Conservation (phyloP, 2,329 filamentous ascomycete genomes). For the Venturia oleaginea region DNA sequence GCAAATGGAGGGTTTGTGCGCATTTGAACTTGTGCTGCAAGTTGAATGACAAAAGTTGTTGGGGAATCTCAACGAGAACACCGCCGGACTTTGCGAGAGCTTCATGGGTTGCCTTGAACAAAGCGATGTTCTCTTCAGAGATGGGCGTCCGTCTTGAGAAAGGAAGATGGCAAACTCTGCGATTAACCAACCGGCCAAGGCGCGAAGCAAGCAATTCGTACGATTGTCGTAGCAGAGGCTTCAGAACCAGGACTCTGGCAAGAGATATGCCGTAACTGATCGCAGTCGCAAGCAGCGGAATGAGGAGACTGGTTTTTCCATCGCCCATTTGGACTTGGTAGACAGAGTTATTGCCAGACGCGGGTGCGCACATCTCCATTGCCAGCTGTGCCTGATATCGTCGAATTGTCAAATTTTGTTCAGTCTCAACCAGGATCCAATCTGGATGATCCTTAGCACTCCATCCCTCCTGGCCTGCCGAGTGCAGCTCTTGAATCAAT, state of each 20-base stretch:
- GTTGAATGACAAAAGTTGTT: conserved; percentile 53
- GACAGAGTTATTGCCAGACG: conserved; percentile 43
- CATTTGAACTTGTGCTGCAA: conserved; percentile 56
- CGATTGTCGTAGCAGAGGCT: conserved; percentile 45
- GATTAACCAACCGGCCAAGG: conserved; percentile 43
- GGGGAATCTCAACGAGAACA: conserved; percentile 48
- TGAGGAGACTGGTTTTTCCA: conserved; percentile 58
- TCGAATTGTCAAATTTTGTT: conserved; percentile 51
- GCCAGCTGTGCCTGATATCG: conserved; percentile 52
- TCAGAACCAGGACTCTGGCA: conserved; percentile 43
- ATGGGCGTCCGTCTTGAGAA: conserved; percentile 43
- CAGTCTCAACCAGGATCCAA: conserved; percentile 57
- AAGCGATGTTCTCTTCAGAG: conserved; percentile 35
- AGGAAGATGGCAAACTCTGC: conserved; percentile 43
- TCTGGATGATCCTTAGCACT: conserved; percentile 42
- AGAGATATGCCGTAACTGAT: conserved; percentile 32
- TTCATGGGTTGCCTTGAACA: conserved; percentile 28
- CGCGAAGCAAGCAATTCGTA: conserved; percentile 42
- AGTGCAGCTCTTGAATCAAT: conserved; percentile 31
- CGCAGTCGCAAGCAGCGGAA: conserved; percentile 47
- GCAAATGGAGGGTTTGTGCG: conserved; percentile 24
- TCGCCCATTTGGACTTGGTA: conserved; percentile 57
- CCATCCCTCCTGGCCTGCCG: conserved; percentile 50
- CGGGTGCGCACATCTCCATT: conserved; percentile 44
- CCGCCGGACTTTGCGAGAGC: conserved; percentile 32